These are phyloP conservation scores for Byssochlamys sp. DNA, from an alignment of 2,329 filamentous ascomycete species.

Conservation along the genomic window DNA sequence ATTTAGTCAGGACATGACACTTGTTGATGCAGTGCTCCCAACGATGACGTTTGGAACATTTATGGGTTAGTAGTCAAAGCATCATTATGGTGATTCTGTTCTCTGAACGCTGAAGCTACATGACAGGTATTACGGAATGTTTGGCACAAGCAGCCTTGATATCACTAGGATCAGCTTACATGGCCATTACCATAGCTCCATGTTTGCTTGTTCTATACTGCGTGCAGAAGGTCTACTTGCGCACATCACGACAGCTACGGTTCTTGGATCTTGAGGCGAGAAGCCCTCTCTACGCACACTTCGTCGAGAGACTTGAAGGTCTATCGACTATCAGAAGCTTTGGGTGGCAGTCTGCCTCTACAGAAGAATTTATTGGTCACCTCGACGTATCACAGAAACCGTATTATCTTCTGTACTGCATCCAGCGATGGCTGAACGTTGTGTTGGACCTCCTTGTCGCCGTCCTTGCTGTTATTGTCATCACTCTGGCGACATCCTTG, in stretches of 20 bases:
- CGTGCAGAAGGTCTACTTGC: conserved; percentile 29
- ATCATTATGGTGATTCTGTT: background rate
- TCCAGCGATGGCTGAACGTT: conserved; percentile 33
- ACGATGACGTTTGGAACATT: background rate
- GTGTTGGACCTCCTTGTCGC: conserved; percentile 21
- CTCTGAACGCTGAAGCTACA: background rate
- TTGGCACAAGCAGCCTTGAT: background rate
- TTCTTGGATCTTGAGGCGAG: conserved; percentile 34
- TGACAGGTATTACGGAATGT: background rate
- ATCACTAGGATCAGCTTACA: background rate
- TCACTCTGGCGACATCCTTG: background rate
- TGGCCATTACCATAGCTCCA: conserved; percentile 1
- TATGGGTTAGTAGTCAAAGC: background rate
- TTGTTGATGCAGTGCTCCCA: background rate
- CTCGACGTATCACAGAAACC: conserved; percentile 33
- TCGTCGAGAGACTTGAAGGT: conserved; percentile 39
- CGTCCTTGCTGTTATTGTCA: conserved; percentile 12
- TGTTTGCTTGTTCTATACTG: conserved; percentile 11
- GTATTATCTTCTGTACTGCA: conserved; percentile 33
- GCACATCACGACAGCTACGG: conserved; percentile 34
- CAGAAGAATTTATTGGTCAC: conserved; percentile 26
- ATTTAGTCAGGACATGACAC: conserved; percentile 1
- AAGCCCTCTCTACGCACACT: conserved; percentile 28
- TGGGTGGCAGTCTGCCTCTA: conserved; percentile 33
- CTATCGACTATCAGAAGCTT: conserved; percentile 42